Conservation (phyloP, 2,329 filamentous ascomycete genomes). For the Parascedosporium putredinis region DNA sequence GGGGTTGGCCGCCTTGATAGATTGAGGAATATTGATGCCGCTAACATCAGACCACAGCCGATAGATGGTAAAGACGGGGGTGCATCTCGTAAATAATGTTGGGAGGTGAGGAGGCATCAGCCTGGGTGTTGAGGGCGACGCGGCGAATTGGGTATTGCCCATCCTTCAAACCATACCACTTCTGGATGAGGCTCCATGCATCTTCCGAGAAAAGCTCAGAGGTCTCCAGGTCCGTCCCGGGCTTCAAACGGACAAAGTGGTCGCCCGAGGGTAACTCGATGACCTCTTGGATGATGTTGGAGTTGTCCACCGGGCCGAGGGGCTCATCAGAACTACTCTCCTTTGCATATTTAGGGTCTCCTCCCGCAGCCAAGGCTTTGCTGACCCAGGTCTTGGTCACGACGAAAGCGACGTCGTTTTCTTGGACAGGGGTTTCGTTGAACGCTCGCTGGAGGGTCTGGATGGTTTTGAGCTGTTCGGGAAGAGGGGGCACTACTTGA, state of each 20-base stretch:
- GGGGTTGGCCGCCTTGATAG: conserved; percentile 50
- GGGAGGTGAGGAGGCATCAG: conserved; percentile 38
- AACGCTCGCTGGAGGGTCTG: conserved; percentile 47
- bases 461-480: conserved; percentile 63
- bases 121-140: conserved; percentile 65
- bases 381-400: conserved; percentile 73
- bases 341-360: conserved; percentile 43
- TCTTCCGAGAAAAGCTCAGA: conserved; percentile 68
- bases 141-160: conserved; percentile 64
- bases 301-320: conserved; percentile 78
- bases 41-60: conserved; percentile 58
- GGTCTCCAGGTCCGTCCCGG: conserved; percentile 56
- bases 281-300: conserved; percentile 61
- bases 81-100: conserved; percentile 75
- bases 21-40: conserved; percentile 44
- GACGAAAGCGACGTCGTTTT: conserved; percentile 66
- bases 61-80: conserved; percentile 76
- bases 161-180: conserved; percentile 70
- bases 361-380: conserved; percentile 56
- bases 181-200: conserved; percentile 71
- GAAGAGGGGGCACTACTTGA: conserved; percentile 23
- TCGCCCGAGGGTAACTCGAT: conserved; percentile 37
- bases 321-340: conserved; percentile 49
- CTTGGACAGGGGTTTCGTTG: conserved; percentile 43
- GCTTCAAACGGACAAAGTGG: conserved; percentile 63